A percentile compares a stretch with the other conserved stretches of the same genome.
Conservation (phyloP, 2,329 filamentous ascomycete genomes). For the Fusarium sp. region DNA sequence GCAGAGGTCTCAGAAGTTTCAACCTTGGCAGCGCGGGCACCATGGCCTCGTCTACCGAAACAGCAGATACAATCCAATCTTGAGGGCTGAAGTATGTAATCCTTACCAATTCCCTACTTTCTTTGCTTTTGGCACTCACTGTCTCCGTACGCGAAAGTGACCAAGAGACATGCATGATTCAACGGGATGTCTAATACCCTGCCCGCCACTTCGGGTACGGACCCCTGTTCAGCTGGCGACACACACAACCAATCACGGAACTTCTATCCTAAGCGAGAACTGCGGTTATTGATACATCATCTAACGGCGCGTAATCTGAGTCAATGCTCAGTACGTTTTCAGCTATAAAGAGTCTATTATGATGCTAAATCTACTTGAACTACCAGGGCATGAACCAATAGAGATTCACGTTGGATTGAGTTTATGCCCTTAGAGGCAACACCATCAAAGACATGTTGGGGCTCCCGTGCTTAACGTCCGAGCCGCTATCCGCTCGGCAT, state of each 20-base stretch:
- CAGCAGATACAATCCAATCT: background rate
- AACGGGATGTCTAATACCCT: background rate
- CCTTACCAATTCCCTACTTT: background rate
- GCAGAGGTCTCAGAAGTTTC: background rate
- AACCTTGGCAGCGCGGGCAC: background rate
- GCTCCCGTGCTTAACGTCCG: background rate
- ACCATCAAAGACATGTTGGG: background rate
- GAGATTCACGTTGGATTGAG: background rate
- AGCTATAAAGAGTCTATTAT: background rate
- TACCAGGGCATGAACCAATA: background rate
- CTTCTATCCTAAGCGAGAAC: background rate
- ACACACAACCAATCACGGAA: background rate
- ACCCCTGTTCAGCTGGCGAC: background rate
- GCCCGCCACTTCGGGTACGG: background rate
- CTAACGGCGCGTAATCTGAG: background rate
- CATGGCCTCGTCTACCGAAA: background rate
- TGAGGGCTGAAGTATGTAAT: background rate
- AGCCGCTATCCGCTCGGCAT: background rate
- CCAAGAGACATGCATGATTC: background rate
- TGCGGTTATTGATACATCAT: background rate
- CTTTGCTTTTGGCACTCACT: background rate
- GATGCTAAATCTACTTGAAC: background rate
- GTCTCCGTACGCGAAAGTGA: background rate
- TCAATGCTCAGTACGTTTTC: background rate
- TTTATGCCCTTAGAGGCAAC: background rate